Conservation (phyloP, 2,329 filamentous ascomycete genomes). For the Massarina eburnea region DNA sequence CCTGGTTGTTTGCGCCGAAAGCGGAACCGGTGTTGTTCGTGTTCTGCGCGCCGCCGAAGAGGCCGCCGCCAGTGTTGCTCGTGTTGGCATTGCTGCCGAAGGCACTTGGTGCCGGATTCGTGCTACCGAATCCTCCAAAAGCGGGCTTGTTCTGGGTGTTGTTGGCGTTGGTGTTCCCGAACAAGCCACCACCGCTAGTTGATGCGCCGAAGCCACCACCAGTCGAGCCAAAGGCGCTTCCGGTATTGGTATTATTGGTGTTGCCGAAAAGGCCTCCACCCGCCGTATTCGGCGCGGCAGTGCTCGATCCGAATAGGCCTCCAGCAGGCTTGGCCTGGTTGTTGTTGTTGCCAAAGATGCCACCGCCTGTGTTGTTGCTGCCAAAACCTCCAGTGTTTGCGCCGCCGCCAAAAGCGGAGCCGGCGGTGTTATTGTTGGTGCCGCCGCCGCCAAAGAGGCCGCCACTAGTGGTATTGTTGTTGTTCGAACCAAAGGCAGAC, state of each 20-base stretch:
- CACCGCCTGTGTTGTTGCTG: conserved; percentile 33
- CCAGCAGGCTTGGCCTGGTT: conserved; percentile 37
- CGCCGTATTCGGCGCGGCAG: too few species aligned
- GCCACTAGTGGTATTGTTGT: conserved; percentile 36
- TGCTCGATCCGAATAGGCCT: conserved; percentile 44
- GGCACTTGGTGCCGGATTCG: conserved; percentile 23
- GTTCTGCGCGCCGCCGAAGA: conserved; percentile 18
- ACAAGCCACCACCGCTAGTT: conserved; percentile 47
- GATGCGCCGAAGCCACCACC: conserved; percentile 38
- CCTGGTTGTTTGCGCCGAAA: conserved; percentile 34
- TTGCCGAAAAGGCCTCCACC: conserved; percentile 46
- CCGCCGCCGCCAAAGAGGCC: conserved; percentile 40
- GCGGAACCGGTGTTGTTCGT: conserved; percentile 19
- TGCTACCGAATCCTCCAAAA: conserved; percentile 36
- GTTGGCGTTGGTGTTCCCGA: conserved; percentile 45
- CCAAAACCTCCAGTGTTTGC: conserved; percentile 26
- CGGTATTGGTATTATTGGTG: conserved; percentile 26
- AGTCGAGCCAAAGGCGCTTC: conserved; percentile 38
- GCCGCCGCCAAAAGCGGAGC: conserved; percentile 38
- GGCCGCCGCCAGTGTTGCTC: conserved; percentile 20
- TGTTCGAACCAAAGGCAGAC: conserved; percentile 52
- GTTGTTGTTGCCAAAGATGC: conserved; percentile 28
- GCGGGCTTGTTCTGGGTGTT: conserved; percentile 40
- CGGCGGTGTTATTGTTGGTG: conserved; percentile 31
- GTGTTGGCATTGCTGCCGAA: conserved; percentile 38